Percentiles rank a stretch among this genome's conserved stretches.
phyloP scores from a whole-genome alignment of 768 basidiomycete species.

The Royoungia palumana region DNA sequence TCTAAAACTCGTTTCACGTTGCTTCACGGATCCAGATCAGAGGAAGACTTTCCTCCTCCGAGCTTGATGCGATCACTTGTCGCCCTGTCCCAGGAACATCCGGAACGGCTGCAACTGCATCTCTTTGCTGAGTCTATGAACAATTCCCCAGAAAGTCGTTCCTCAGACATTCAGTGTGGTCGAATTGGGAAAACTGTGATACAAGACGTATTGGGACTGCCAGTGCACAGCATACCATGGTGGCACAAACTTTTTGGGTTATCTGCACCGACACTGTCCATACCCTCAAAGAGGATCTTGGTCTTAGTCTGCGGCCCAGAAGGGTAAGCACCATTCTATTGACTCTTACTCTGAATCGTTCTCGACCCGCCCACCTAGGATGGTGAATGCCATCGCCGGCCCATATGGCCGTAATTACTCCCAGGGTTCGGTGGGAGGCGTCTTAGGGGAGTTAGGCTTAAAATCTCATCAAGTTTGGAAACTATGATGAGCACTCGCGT shows the following conservation, averaged over 20 bases:
- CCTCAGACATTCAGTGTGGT: conserved; percentile 40
- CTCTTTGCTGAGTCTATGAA: conserved; percentile 58
- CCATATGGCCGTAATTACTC: conserved; percentile 74
- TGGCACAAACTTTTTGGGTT: conserved; percentile 27
- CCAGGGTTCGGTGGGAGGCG: conserved; percentile 68
- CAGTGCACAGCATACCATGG: conserved; percentile 24
- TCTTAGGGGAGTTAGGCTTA: conserved; percentile 62
- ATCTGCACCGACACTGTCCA: conserved; percentile 1
- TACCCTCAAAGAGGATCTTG: conserved; percentile 43
- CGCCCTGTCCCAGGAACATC: conserved; percentile 45
- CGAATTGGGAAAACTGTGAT: conserved; percentile 54
- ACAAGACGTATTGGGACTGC: conserved; percentile 37
- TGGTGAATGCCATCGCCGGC: conserved; percentile 73
- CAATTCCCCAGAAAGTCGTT: conserved; percentile 15
- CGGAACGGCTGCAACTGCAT: conserved; percentile 52
- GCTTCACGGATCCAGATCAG: conserved; percentile 64
- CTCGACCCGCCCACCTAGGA: conserved; percentile 40
- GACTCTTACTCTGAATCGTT: not conserved
- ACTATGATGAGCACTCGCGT: conserved; percentile 35
- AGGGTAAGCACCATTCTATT: conserved; percentile 48
- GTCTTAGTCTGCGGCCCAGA: conserved; percentile 87
- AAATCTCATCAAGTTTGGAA: conserved; percentile 66
- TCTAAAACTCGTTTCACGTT: conserved; percentile 61
- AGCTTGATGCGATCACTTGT: conserved; percentile 53
- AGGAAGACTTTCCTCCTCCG: conserved; percentile 67